Evolutionary conservation across 345 rosid genomes (phyloP), one percentile per base, ranked within the genome.

Genomic region (Brassica nigra): DNA sequence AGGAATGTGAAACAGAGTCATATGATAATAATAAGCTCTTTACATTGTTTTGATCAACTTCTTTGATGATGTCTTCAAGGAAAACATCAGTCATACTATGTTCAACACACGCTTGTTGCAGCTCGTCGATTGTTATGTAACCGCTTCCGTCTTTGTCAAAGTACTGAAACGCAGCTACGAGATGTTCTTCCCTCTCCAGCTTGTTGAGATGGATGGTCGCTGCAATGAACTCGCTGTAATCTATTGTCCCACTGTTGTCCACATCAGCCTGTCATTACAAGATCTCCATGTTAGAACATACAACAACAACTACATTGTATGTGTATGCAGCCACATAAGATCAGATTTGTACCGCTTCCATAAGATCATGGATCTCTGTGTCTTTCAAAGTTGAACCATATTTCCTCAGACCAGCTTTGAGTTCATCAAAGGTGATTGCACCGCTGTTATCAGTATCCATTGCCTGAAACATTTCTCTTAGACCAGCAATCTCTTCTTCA

Each of bases 401-500:
- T 84, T 88, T 89, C 84, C 90, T 82, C 68, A 95, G 75, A 29
- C 99, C 99, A 77, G 95, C 99, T 87, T 93, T 95, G 72, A 95
- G 98, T 76, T 95, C 99, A 81, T 95, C 98, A 78, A 91, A 95
- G 34, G 99, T 93, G 79, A 95, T 95, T 52, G 99, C 99, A 59
- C 99, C 99, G 23, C 99, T 95, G 84, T 83, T 89, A 75, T 93
- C 98, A 20, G 99, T 93, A 80, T 95, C 99, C 96, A 95, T 95
- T 68, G 97, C 76, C 33, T 75, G 78, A 85, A 95, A 95, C 97
- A 95, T 95, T 87, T 93, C 98, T 77, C 88, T 86, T 83, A 95
- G 62, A 73, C 98, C 99, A 67, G 99, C 99, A 76, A 95, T 95
- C 85, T 93, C 99, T 86, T 95, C 98, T 85, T 95, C 98, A 0